Percentiles rank a stretch among this genome's conserved stretches.
These are phyloP conservation scores for Massariosphaeria phaeospora DNA, from an alignment of 495 filamentous ascomycete genomes.

Conservation along the genomic window DNA sequence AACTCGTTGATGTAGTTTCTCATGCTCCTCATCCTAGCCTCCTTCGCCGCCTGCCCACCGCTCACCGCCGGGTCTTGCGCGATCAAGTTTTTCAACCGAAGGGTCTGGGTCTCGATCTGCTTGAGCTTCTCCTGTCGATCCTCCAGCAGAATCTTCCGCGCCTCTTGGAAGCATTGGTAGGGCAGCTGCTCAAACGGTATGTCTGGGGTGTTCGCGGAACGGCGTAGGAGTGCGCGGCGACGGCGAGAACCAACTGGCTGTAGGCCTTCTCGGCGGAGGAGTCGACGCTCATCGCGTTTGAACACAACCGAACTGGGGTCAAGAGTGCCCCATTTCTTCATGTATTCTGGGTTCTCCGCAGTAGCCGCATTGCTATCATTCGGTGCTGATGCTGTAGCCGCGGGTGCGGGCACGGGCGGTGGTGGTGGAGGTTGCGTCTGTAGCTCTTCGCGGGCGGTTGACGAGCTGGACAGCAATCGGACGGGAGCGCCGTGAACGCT, in stretches of 20 bases:
- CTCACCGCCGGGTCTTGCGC: conserved; percentile 53
- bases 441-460: conserved; percentile 16
- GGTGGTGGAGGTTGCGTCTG: conserved; percentile 24
- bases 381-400: not conserved
- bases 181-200: conserved; percentile 89
- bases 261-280: conserved; percentile 27
- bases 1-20: conserved; percentile 67
- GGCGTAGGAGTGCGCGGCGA: conserved; percentile 70
- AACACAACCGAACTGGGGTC: conserved; percentile 33
- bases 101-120: conserved; percentile 49
- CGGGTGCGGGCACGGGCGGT: not conserved
- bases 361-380: not conserved
- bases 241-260: conserved; percentile 55
- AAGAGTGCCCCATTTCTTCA: conserved; percentile 25
- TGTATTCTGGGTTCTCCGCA: not conserved
- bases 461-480: conserved; percentile 31
- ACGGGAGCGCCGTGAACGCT: conserved; percentile 3
- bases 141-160: conserved; percentile 69
- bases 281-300: conserved; percentile 33
- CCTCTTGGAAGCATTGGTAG: conserved; percentile 97
- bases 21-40: conserved; percentile 65
- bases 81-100: conserved; percentile 55
- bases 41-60: conserved; percentile 51
- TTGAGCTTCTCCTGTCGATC: conserved; percentile 77
- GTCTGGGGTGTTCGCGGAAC: conserved; percentile 47